Conservation (phyloP, 148 eudicot genomes). For the Pharnaceum exiguum region DNA sequence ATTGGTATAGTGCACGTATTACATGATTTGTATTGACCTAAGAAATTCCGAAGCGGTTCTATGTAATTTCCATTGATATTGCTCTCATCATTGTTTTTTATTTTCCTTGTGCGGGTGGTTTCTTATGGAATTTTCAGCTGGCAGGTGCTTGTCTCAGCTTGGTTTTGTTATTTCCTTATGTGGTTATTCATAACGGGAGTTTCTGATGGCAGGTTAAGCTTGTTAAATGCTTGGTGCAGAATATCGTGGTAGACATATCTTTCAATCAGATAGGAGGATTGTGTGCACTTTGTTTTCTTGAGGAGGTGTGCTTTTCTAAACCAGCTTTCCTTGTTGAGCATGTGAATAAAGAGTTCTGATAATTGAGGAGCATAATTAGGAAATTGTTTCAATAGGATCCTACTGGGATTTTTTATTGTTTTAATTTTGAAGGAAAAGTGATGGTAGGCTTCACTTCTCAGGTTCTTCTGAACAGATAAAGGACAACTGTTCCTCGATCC, state of each 20-base stretch:
- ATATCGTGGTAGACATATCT: slow-evolving; percentile 93
- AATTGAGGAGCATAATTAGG: neutral
- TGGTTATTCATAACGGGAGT: slow-evolving; percentile 9
- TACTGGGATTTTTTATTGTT: neutral
- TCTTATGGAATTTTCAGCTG: neutral
- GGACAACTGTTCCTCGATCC: too few relatives aligned
- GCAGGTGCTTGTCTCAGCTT: neutral
- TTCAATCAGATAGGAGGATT: slow-evolving; percentile 92
- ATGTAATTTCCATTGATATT: too few relatives aligned
- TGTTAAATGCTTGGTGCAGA: slow-evolving; percentile 90
- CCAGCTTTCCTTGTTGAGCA: neutral
- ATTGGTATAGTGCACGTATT: too few relatives aligned
- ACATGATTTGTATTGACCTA: too few relatives aligned
- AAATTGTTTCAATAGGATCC: neutral
- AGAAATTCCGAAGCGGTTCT: too few relatives aligned
- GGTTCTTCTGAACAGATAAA: too few relatives aligned
- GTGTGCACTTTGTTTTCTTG: slow-evolving; percentile 88
- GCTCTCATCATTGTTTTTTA: too few relatives aligned
- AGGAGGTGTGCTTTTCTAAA: slow-evolving; percentile 50
- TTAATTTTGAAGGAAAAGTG: neutral
- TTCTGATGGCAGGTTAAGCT: slow-evolving; percentile 81
- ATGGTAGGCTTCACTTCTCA: neutral
- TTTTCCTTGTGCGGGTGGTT: too few relatives aligned
- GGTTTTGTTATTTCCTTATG: neutral
- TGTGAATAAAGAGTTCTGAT: neutral